Percentiles rank a stretch among this genome's conserved stretches.
Evolutionary conservation across 73 alveolate species (phyloP).

Genomic region (Effrenium voratum): DNA sequence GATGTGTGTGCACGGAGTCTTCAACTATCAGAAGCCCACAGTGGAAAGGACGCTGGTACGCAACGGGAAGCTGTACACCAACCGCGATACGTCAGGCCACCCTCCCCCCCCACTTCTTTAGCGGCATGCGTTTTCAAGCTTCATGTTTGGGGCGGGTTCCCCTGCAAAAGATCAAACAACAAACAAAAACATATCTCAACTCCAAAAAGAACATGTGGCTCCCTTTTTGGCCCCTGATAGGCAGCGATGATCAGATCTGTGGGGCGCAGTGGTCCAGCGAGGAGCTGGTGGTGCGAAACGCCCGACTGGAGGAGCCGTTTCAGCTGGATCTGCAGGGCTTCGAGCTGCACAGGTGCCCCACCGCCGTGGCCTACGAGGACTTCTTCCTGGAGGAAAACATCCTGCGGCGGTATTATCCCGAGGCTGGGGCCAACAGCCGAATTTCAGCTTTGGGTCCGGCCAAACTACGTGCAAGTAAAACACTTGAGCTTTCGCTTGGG

Average conservation of each 20-base stretch:
- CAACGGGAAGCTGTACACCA: constrained; percentile 47
- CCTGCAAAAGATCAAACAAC: too few species aligned
- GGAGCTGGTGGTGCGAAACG: constrained; percentile 84
- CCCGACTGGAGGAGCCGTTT: constrained; percentile 92
- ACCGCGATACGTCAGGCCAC: too few species aligned
- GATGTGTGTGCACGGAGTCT: constrained; percentile 91
- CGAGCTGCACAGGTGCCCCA: constrained; percentile 26
- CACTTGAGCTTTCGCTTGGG: too few species aligned
- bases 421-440: too few species aligned
- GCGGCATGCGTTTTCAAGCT: too few species aligned
- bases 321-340: constrained; percentile 66
- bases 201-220: too few species aligned
- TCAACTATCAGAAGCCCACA: constrained; percentile 79
- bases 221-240: too few species aligned
- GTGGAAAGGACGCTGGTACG: constrained; percentile 59
- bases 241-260: constrained; percentile 38
- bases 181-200: too few species aligned
- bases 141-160: too few species aligned
- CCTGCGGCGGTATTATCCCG: constrained; percentile 34
- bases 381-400: constrained; percentile 66
- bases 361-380: constrained; percentile 52
- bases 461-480: too few species aligned
- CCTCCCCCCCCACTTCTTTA: too few species aligned
- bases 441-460: too few species aligned
- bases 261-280: constrained; percentile 59